phyloP scores from a whole-genome alignment of 129 eudicot species.

The Apium graveolens region DNA sequence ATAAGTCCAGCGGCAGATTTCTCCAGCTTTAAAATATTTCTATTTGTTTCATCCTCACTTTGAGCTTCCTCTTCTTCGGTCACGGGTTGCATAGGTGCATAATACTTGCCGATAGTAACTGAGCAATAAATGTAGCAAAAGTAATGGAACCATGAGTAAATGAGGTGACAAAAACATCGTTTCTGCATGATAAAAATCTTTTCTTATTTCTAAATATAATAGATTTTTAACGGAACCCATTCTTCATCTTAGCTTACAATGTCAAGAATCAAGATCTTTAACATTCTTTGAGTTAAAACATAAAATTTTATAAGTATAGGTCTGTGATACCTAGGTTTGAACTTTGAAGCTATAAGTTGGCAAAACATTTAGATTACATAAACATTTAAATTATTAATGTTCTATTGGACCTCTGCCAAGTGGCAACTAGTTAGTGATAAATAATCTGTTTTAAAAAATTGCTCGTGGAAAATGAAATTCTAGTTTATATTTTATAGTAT shows the following conservation, averaged over 20 bases:
- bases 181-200: neutral
- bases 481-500: neutral
- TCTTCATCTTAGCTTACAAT: neutral
- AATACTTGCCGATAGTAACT: conserved; percentile 57
- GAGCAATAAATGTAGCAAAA: neutral
- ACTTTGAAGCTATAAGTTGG: neutral
- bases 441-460: neutral
- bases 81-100: conserved; percentile 21
- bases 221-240: neutral
- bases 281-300: neutral
- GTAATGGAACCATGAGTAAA: neutral
- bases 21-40: conserved; percentile 36
- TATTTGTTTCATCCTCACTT: conserved; percentile 39
- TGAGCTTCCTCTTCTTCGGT: conserved; percentile 29
- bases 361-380: neutral
- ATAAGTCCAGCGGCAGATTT: conserved; percentile 76
- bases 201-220: neutral
- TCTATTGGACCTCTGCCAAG: neutral
- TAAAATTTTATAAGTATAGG: neutral
- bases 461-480: neutral
- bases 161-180: neutral
- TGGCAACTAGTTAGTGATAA: neutral
- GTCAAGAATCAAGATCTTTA: neutral
- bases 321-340: neutral
- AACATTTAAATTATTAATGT: neutral